Base-by-base conservation (phyloP, 768 basidiomycete species). In the Lyophyllum decastes region DNA sequence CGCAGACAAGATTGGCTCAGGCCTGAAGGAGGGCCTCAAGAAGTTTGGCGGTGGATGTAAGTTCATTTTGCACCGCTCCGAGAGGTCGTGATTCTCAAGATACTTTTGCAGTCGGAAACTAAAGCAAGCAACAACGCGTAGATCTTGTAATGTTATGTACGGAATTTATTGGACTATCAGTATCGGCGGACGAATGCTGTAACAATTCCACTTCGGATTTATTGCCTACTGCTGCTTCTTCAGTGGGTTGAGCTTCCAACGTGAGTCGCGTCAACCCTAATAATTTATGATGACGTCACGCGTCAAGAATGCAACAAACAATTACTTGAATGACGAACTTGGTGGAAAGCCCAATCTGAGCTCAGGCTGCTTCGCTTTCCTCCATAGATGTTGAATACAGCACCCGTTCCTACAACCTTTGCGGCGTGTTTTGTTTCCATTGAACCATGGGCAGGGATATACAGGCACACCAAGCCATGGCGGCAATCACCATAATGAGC, bases 1-100 rank as follows among this genome's bases (percentile, higher is more conserved):
- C 7, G 74, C 75, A 11, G 27, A 70, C 21, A 74, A 72, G 64
- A 73, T 81, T 44, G 73, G 75, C 10, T 61, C 70, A 3, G 76
- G 70, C 17, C 11, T 82, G 38, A 60, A 66, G 57, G 72, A 76
- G 17, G 72, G 70, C 4, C 55, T 78, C 17, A 68, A 69, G 55
- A 75, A 76, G 64, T 78, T 76, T 44, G 70, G 76, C 33, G 68
- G 64, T 3, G 64, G 57, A 5, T 65, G 63, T 65, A 61, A 61
- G 66, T 65, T 12, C 22, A 25, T 19, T 25, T 38, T 33, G 4
- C 22, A 11, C n/a, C 43, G 26, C 21, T 22, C 21, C 43, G 35
- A 17, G 40, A 22, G 8, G 17, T 2, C 1, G 8, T 44, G 43
- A 7, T 53, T 21, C 24, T 45, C 41, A 30, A 26, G 12, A 3